Base-by-base conservation (phyloP, 1,284 basidiomycete species). In the Rhodotorula sp. region DNA sequence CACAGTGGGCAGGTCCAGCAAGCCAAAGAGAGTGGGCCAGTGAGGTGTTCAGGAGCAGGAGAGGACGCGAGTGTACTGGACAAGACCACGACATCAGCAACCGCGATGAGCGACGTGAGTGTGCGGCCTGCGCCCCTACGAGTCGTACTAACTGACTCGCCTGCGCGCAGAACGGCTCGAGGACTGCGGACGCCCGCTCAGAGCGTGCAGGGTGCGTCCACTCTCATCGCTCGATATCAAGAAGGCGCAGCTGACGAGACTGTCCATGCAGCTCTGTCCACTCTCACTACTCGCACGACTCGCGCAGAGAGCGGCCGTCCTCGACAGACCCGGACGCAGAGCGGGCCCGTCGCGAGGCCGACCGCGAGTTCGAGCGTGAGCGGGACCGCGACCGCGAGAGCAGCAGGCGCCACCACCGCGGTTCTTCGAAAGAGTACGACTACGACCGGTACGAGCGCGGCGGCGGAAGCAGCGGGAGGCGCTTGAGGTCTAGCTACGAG, bases 301-400 rank as follows among this genome's bases (percentile, higher is more conserved):
- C 69, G 34, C 59, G 51, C 59, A 40, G 40, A 13, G 40, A 44
- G 3, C 30, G 20, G 7, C 58, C 24, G 57, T 67, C 20, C 40
- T 30, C 15, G 48, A 57, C 52, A 44, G 68, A 61, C 31, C 47
- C 57, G 2, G 61, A 67, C 30, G 56, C 51, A 2, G 37, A 62
- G 22, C 60, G 51, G 26, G 44, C 47, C 6, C 62, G 71, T 37
- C n/a, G 59, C 11, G 69, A 70, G 40, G 62, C 62, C 24, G 72
- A 73, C 56, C 64, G 66, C 58, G 60, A 59, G 47, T 67, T 67
- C n/a, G 70, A 71, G 28, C 65, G 65, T 46, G 59, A 40, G 2
- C 62, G 67, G 52, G 67, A 67, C 24, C 50, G 51, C 28, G 62
- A 66, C 26, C 54, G 66, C 2, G 53, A 61, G 20, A 61, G 67